These are phyloP conservation scores for Fusarium nelsonii DNA, from an alignment of 2,329 filamentous ascomycete genomes.

Conservation along the genomic window DNA sequence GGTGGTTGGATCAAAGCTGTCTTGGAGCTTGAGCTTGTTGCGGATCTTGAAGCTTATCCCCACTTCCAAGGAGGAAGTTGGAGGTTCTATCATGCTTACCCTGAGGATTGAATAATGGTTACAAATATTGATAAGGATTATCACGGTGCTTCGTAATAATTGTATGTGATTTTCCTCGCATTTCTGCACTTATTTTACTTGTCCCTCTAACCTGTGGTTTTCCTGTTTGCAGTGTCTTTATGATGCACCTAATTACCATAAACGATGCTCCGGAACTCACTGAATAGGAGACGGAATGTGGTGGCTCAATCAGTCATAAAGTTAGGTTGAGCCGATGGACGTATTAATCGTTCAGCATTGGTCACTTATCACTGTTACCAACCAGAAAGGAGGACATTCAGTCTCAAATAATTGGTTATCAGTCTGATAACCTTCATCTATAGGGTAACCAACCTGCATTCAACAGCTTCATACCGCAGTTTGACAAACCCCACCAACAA, in stretches of 20 bases:
- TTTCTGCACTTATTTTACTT: accelerated
- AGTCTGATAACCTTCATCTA: neutral
- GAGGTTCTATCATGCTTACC: conserved; percentile 13
- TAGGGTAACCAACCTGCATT: conserved; percentile 8
- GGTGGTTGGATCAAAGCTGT: conserved; percentile 18
- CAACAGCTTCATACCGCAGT: conserved; percentile 2
- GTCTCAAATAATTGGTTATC: neutral
- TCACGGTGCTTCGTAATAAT: neutral
- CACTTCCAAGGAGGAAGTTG: conserved; percentile 14
- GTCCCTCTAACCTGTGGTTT: accelerated
- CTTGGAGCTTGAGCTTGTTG: neutral
- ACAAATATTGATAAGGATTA: conserved; percentile 2
- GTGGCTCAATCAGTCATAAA: neutral
- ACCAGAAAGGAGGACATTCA: neutral
- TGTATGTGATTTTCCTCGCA: accelerated
- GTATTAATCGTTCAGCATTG: no score
- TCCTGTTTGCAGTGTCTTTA: no score
- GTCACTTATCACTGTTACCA: neutral
- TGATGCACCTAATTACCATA: no score
- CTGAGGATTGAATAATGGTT: neutral
- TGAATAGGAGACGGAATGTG: neutral
- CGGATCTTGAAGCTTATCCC: neutral
- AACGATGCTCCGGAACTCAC: no score
- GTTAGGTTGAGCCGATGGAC: no score
- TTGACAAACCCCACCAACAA: conserved; percentile 7